Conservation (phyloP, 2,329 filamentous ascomycete genomes). For the Ceratocystis smalleyi region DNA sequence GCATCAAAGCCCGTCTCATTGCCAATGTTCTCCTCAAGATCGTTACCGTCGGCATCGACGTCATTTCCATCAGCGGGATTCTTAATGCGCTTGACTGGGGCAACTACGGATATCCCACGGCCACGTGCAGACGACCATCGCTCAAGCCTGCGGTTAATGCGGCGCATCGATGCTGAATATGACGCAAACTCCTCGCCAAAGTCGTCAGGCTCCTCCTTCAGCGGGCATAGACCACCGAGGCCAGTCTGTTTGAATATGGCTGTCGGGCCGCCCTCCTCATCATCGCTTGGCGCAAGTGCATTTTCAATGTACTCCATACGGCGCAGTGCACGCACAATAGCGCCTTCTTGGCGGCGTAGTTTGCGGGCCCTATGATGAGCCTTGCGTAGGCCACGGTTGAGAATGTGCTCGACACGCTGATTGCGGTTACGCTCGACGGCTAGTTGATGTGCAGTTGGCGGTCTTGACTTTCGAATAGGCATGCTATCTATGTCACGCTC, state of each 20-base stretch:
- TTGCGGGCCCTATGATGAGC: conserved; percentile 50
- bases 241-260: conserved; percentile 38
- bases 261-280: conserved; percentile 29
- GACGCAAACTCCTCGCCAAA: conserved; percentile 58
- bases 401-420: conserved; percentile 65
- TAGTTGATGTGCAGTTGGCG: conserved; percentile 66
- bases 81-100: conserved; percentile 30
- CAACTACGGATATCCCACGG: conserved; percentile 32
- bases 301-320: conserved; percentile 43
- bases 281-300: conserved; percentile 47
- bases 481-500: conserved; percentile 25
- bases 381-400: conserved; percentile 56
- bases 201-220: conserved; percentile 50
- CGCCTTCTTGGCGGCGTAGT: conserved; percentile 46
- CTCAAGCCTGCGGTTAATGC: conserved; percentile 47
- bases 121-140: conserved; percentile 47
- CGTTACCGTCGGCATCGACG: conserved; percentile 21
- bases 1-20: conserved; percentile 23
- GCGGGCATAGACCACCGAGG: conserved; percentile 47
- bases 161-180: conserved; percentile 50
- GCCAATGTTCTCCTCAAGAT: conserved; percentile 23
- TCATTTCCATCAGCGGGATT: conserved; percentile 17
- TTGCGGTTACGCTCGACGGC: conserved; percentile 66
- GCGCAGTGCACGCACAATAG: conserved; percentile 49
- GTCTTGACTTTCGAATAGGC: conserved; percentile 49